These are phyloP conservation scores for Telopea speciosissima DNA, from an alignment of 177 flowering plant species.

Conservation along the genomic window DNA sequence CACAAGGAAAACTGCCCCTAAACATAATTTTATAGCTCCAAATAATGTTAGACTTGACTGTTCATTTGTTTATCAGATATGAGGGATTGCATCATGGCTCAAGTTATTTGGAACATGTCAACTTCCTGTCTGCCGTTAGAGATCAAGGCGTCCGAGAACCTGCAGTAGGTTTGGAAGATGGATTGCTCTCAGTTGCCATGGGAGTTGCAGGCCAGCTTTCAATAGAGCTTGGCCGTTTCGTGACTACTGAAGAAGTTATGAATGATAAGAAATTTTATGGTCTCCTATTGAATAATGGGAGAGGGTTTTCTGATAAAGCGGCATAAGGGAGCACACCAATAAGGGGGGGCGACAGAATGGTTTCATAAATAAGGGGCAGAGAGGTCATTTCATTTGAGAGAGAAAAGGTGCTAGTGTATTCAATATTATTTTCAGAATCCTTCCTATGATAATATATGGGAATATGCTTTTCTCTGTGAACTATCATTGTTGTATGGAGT, in stretches of 20 bases:
- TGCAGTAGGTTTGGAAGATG: slow-evolving; percentile 69
- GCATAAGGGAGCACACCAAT: too few relatives aligned
- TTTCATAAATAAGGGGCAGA: too few relatives aligned
- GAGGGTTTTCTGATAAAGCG: too few relatives aligned
- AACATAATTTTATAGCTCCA: background rate
- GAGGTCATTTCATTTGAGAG: too few relatives aligned
- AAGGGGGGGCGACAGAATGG: too few relatives aligned
- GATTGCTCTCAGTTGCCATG: slow-evolving; percentile 80
- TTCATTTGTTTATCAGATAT: slow-evolving; percentile 40
- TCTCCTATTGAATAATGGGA: too few relatives aligned
- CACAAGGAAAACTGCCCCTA: background rate
- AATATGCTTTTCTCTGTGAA: too few relatives aligned
- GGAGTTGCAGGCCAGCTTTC: slow-evolving; percentile 97
- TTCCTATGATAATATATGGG: too few relatives aligned
- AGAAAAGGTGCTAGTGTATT: too few relatives aligned
- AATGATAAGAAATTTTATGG: slow-evolving; percentile 1
- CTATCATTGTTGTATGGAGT: too few relatives aligned
- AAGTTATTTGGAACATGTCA: slow-evolving; percentile 85
- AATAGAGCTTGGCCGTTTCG: slow-evolving; percentile 63
- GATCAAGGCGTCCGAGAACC: slow-evolving; percentile 40
- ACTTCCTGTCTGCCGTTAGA: slow-evolving; percentile 63
- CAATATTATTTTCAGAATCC: too few relatives aligned
- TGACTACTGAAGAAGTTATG: slow-evolving; percentile 72
- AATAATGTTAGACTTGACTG: background rate
- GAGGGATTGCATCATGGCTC: slow-evolving; percentile 94